A percentile compares a stretch with the other conserved stretches of the same genome.
Evolutionary conservation across 179 eudicot genomes (phyloP).

Genomic region (Spinacia oleracea): DNA sequence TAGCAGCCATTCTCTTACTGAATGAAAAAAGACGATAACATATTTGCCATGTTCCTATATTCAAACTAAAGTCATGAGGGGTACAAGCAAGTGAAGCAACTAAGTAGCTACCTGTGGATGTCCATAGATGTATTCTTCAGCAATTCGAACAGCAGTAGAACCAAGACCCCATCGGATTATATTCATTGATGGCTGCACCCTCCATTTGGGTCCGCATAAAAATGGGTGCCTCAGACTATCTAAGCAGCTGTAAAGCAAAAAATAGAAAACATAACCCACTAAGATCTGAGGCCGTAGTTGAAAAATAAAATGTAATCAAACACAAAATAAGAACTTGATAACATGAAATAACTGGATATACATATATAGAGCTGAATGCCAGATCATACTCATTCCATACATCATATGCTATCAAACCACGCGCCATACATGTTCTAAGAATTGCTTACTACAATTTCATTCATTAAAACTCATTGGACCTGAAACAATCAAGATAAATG

Average conservation of each 20-base stretch:
- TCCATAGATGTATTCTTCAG: slow-evolving; percentile 91
- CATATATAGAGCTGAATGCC: neutral
- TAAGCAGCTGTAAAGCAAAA: slow-evolving; percentile 59
- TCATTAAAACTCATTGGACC: neutral
- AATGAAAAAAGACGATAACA: neutral
- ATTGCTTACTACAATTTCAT: neutral
- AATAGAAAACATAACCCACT: neutral
- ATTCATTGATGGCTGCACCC: slow-evolving; percentile 81
- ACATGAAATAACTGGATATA: neutral
- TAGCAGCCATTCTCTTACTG: neutral
- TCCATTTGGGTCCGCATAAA: slow-evolving; percentile 96
- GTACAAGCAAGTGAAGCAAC: neutral
- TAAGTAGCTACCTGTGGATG: slow-evolving; percentile 65
- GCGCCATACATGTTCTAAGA: neutral
- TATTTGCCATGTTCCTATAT: neutral
- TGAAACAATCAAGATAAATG: neutral
- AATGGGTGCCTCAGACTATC: slow-evolving; percentile 96
- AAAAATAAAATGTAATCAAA: neutral
- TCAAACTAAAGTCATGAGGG: neutral
- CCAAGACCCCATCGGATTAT: slow-evolving; percentile 96
- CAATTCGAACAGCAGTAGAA: slow-evolving; percentile 88
- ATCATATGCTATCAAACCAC: neutral
- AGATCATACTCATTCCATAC: neutral
- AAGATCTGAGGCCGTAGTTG: neutral
- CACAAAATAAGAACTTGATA: neutral